phyloP scores from a whole-genome alignment of 2,329 filamentous ascomycete species.

The Cyclaneusma minus region DNA sequence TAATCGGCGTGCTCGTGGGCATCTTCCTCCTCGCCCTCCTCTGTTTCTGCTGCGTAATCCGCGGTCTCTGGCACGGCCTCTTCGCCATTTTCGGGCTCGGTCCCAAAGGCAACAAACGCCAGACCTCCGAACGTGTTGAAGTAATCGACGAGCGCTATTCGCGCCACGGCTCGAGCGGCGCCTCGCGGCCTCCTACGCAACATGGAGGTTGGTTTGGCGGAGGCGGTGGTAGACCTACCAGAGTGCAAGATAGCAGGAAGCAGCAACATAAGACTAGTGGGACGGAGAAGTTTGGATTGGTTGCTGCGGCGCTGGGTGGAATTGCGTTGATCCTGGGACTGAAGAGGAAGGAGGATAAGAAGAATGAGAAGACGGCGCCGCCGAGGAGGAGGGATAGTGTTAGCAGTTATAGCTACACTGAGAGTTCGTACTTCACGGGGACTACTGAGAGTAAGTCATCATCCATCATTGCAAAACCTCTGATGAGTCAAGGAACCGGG shows the following conservation, averaged over 20 bases:
- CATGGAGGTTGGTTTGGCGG: conserved; percentile 41
- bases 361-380: conserved; percentile 6
- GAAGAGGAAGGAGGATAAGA: conserved; percentile 13
- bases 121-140: conserved; percentile 34
- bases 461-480: not conserved
- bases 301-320: conserved; percentile 16
- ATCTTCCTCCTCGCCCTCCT: conserved; percentile 51
- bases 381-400: conserved; percentile 8
- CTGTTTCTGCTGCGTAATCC: conserved; percentile 59
- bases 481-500: conserved; percentile 1
- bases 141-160: conserved; percentile 48
- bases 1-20: conserved; percentile 56
- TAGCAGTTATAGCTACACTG: conserved; percentile 16
- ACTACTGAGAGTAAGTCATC: conserved; percentile 17
- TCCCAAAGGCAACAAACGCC: conserved; percentile 27
- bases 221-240: conserved; percentile 29
- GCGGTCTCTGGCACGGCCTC: conserved; percentile 43
- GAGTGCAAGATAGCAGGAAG: conserved; percentile 28
- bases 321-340: conserved; percentile 16
- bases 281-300: conserved; percentile 34
- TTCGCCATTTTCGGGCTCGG: conserved; percentile 46
- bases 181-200: conserved; percentile 16
- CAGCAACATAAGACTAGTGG: conserved; percentile 32
- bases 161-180: conserved; percentile 23
- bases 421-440: conserved; percentile 17